phyloP scores from a whole-genome alignment of 495 filamentous ascomycete species.

The Pyrenula massariospora region DNA sequence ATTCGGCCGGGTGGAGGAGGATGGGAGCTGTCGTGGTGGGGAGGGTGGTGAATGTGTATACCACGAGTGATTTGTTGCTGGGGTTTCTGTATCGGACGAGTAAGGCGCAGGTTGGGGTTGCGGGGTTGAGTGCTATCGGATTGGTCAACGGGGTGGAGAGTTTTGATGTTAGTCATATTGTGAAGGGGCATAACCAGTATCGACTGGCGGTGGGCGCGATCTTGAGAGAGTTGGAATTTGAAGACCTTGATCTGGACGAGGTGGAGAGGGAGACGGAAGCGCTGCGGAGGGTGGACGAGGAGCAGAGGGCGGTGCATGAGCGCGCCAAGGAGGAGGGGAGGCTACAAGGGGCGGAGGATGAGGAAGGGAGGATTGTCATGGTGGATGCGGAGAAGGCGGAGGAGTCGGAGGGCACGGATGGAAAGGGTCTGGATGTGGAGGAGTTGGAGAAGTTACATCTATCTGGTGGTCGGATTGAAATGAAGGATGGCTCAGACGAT shows the following conservation, averaged over 20 bases:
- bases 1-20: constrained; percentile 36
- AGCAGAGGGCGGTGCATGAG: background rate
- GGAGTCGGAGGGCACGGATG: background rate
- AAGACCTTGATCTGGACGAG: constrained; percentile 35
- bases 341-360: background rate
- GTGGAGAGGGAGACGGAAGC: constrained; percentile 27
- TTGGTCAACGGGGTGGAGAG: constrained; percentile 46
- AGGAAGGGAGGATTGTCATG: background rate
- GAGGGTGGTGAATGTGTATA: constrained; percentile 48
- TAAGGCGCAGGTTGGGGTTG: constrained; percentile 42
- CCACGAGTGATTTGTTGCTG: constrained; percentile 46
- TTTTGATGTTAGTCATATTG: constrained; percentile 39
- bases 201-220: constrained; percentile 40
- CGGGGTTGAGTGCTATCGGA: constrained; percentile 40
- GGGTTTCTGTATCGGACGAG: constrained; percentile 45
- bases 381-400: background rate
- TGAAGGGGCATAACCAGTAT: constrained; percentile 43
- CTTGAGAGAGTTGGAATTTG: constrained; percentile 41
- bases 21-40: constrained; percentile 44
- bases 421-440: background rate
- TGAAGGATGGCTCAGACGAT: background rate
- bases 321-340: background rate
- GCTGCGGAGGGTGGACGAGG: constrained; percentile 5
- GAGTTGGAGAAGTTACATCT: background rate
- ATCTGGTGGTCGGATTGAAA: background rate